phyloP scores from a whole-genome alignment of 164 flowering plant genomes.

The Macadamia tetraphylla region DNA sequence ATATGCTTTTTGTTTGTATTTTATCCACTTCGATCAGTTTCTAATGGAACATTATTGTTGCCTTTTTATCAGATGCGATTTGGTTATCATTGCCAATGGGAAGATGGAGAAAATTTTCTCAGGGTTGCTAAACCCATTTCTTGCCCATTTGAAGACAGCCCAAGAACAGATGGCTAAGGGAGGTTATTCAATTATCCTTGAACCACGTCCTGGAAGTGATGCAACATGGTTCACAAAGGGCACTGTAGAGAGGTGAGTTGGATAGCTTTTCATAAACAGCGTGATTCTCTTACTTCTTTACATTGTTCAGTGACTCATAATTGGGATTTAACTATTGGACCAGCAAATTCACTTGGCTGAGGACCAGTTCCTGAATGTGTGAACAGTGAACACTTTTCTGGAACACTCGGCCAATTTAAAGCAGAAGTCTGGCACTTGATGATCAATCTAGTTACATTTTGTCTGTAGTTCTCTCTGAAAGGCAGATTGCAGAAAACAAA shows the following conservation, averaged over 20 bases:
- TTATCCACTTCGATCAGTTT: not conserved
- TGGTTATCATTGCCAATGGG: constrained; percentile 72
- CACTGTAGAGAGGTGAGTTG: constrained; percentile 75
- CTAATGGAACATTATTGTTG: not conserved
- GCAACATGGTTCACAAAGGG: constrained; percentile 87
- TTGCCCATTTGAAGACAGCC: constrained; percentile 85
- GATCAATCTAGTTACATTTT: too few species aligned
- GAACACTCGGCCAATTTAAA: not conserved
- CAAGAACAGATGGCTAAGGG: constrained; percentile 89
- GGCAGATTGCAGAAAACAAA: too few species aligned
- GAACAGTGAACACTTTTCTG: too few species aligned
- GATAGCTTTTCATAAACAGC: not conserved
- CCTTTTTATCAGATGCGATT: constrained; percentile 62
- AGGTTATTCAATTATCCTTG: constrained; percentile 79
- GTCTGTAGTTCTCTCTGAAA: too few species aligned
- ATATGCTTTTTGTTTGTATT: not conserved
- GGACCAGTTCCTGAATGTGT: not conserved
- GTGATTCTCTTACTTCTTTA: too few species aligned
- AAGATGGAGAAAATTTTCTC: constrained; percentile 78
- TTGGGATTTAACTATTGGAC: not conserved
- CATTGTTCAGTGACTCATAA: not conserved
- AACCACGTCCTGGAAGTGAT: constrained; percentile 46
- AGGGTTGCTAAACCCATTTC: constrained; percentile 87
- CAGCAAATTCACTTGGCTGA: not conserved
- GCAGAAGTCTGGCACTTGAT: not conserved